Base-by-base conservation (phyloP, 352 stramenopile species). In the Thalassiosira mediterranea region DNA sequence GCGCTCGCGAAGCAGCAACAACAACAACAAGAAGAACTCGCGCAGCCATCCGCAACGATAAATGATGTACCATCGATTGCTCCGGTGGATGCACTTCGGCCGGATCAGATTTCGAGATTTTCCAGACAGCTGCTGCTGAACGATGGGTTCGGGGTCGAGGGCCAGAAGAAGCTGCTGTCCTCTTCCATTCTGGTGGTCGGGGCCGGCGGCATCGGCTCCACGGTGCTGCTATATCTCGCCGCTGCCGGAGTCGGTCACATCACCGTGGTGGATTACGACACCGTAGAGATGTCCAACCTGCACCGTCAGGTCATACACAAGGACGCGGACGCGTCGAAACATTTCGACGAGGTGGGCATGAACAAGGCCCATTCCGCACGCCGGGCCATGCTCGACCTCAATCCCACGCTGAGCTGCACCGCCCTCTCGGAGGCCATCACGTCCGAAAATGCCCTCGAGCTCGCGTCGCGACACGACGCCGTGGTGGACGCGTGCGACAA, bases 401-500 rank as follows among this genome's bases (percentile, higher is more conserved):
- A 98, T 80, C 94, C 95, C 8, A 88, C 93, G 28, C 79, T 98
- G 49, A 62, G 63, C 4, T 88, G 76, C n/a, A 72, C 65, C 2
- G 62, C 79, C 1, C 54, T 85, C 26, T 29, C 69, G 10, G 84
- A 94, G 42, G 79, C 89, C 0, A 90, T 98, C 28, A 93, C 80
- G 3, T 23, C 64, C 28, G 63, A 79, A 10, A 99, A 98, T 68
- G 95, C 93, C 3, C 72, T 91, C 1, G 66, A 91, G 23, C 82
- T 98, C 8, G 66, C 96, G 17, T 57, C 66, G 23, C 73, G 83
- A 17, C 92, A 95, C 76, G 94, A 98, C 72, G 88, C 98, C 4
- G 93, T 99, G 0, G 88, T 98, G 0, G 97, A 99, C 83, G 90
- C 94, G 8, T 97, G 93, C 17, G 97, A 99, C 72, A 99, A 99